Percentiles rank a stretch among this genome's conserved stretches.
Evolutionary conservation across 2,329 filamentous ascomycete species (phyloP).

Genomic region (Paraconiothyrium sp.): DNA sequence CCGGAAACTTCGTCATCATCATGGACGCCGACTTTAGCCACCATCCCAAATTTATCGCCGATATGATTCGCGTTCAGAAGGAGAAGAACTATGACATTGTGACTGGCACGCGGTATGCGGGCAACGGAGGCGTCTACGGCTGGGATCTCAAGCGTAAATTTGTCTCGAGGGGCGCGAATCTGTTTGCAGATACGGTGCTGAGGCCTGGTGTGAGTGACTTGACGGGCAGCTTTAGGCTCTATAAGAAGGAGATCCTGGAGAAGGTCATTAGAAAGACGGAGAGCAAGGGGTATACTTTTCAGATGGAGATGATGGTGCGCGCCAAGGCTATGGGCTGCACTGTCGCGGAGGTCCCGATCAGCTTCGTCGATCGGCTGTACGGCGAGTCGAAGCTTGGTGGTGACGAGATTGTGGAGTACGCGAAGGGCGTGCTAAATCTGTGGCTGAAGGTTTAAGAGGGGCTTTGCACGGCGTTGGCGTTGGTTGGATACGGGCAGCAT

Average conservation of each 20-base stretch:
- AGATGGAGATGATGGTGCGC: conserved; percentile 99
- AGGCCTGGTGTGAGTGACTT: conserved; percentile 94
- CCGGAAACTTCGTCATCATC: conserved; percentile 97
- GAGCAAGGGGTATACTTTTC: conserved; percentile 97
- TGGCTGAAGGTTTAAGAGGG: conserved; percentile 59
- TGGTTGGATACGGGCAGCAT: conserved; percentile 23
- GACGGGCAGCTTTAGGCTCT: conserved; percentile 92
- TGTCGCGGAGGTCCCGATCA: conserved; percentile 95
- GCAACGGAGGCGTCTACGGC: conserved; percentile 84
- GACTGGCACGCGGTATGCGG: conserved; percentile 93
- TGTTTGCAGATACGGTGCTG: conserved; percentile 94
- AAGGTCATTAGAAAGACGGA: conserved; percentile 91
- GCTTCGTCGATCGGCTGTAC: conserved; percentile 93
- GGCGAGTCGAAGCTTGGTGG: conserved; percentile 95
- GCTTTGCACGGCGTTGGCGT: conserved; percentile 41
- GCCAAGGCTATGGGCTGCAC: conserved; percentile 95
- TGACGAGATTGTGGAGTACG: conserved; percentile 95
- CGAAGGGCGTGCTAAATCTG: conserved; percentile 68
- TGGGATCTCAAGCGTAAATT: conserved; percentile 89
- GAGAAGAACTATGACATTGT: conserved; percentile 90
- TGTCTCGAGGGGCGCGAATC: conserved; percentile 85
- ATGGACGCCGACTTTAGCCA: conserved; percentile 99
- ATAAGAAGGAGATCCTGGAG: conserved; percentile 89
- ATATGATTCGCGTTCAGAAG: conserved; percentile 87
- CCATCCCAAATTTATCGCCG: conserved; percentile 98